These are phyloP conservation scores for Pyracantha coccinea DNA, from an alignment of 331 rosid genomes.

Conservation along the genomic window DNA sequence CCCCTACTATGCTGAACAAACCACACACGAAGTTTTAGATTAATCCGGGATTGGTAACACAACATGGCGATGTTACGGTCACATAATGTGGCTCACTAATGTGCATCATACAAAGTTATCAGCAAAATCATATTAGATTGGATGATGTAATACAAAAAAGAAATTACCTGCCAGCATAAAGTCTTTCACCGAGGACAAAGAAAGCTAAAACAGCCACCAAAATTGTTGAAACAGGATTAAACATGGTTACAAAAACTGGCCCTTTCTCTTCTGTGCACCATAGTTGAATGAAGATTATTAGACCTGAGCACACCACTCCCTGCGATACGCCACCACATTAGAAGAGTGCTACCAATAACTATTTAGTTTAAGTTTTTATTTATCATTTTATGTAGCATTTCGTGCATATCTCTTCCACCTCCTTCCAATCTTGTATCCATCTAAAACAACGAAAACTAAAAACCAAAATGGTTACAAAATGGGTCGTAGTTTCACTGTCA, in stretches of 20 bases:
- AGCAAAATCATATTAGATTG: background rate
- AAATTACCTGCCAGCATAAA: slow-evolving; percentile 62
- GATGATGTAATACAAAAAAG: background rate
- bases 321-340: slow-evolving; percentile 18
- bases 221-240: slow-evolving; percentile 54
- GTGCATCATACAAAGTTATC: background rate
- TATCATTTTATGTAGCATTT: background rate
- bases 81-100: background rate
- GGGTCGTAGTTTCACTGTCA: background rate
- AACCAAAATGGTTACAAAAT: background rate
- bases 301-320: slow-evolving; percentile 59
- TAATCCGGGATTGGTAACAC: background rate
- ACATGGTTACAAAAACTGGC: slow-evolving; percentile 81
- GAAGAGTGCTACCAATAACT: background rate
- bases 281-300: slow-evolving; percentile 48
- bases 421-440: background rate
- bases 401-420: background rate
- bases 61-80: background rate
- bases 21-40: background rate
- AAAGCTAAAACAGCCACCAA: slow-evolving; percentile 57
- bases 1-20: slow-evolving; percentile 11
- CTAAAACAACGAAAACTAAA: background rate
- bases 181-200: slow-evolving; percentile 66
- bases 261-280: slow-evolving; percentile 75
- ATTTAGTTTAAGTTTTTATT: background rate